Conservation (phyloP, 2,329 filamentous ascomycete genomes). For the Cladosporium sp. region DNA sequence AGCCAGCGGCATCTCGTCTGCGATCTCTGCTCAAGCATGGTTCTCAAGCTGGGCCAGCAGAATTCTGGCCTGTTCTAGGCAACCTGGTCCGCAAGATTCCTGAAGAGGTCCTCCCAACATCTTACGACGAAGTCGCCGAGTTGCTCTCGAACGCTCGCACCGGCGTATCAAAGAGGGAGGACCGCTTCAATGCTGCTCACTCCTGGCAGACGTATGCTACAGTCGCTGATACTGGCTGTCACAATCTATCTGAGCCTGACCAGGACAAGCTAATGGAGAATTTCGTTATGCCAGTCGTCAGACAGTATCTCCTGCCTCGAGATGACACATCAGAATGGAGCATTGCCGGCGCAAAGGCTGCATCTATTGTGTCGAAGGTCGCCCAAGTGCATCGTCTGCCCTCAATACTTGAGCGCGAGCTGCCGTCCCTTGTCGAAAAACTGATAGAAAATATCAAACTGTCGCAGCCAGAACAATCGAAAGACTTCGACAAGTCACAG, state of each 20-base stretch:
- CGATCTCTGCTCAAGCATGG: slow-evolving; percentile 74
- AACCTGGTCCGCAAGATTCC: slow-evolving; percentile 58
- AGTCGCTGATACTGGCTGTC: slow-evolving; percentile 43
- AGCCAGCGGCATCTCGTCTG: slow-evolving; percentile 54
- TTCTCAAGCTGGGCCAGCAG: slow-evolving; percentile 69
- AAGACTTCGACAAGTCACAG: slow-evolving; percentile 71
- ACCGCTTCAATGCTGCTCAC: slow-evolving; percentile 62
- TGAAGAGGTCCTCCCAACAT: slow-evolving; percentile 49
- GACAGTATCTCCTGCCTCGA: slow-evolving; percentile 49
- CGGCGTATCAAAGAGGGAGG: slow-evolving; percentile 71
- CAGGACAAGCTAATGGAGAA: slow-evolving; percentile 42
- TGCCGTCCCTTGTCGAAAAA: slow-evolving; percentile 57
- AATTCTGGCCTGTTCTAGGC: slow-evolving; percentile 69
- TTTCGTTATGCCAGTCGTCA: slow-evolving; percentile 49
- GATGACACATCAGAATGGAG: slow-evolving; percentile 47
- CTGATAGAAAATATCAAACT: slow-evolving; percentile 66
- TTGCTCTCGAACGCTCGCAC: slow-evolving; percentile 65
- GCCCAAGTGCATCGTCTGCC: slow-evolving; percentile 17
- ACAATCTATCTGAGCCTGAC: slow-evolving; percentile 39
- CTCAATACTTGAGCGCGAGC: slow-evolving; percentile 50
- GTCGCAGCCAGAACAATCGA: slow-evolving; percentile 77
- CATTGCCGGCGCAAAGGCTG: slow-evolving; percentile 43
- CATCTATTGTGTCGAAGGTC: slow-evolving; percentile 38
- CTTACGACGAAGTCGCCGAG: slow-evolving; percentile 52
- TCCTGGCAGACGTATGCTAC: slow-evolving; percentile 76